These are phyloP conservation scores for Ogataea saltuana DNA, from an alignment of 805 yeast species.

Conservation along the genomic window DNA sequence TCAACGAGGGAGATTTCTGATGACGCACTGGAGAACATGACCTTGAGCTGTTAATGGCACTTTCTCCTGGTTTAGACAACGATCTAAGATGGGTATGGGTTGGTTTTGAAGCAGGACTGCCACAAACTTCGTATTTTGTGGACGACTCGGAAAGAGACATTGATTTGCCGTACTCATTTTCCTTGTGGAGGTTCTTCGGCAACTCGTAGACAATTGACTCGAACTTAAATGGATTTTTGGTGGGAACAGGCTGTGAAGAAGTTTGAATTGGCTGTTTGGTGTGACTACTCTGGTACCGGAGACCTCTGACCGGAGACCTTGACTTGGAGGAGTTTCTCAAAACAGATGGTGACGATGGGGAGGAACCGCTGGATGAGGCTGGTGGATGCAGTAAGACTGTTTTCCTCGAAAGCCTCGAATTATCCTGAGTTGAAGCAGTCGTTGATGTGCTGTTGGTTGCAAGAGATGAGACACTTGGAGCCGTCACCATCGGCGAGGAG, in stretches of 20 bases:
- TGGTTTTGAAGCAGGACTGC: background rate
- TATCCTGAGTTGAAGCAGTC: conserved; percentile 8
- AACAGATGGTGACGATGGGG: conserved; percentile 18
- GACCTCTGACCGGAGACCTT: conserved; percentile 29
- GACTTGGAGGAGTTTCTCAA: conserved; percentile 24
- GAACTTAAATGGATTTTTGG: conserved; percentile 35
- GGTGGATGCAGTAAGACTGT: conserved; percentile 12
- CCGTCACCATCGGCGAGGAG: conserved; percentile 19
- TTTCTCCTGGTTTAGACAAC: background rate
- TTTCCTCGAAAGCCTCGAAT: conserved; percentile 11
- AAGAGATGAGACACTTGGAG: conserved; percentile 12
- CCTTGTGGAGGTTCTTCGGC: conserved; percentile 32
- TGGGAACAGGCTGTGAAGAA: background rate
- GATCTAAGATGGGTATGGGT: no score
- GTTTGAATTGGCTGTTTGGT: conserved; percentile 4
- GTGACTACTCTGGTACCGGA: conserved; percentile 16
- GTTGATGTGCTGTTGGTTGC: conserved; percentile 5
- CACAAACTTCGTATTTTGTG: conserved; percentile 6
- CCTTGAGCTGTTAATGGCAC: conserved; percentile 4
- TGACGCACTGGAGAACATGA: conserved; percentile 18
- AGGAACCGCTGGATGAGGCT: no score
- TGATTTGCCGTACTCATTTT: conserved; percentile 20
- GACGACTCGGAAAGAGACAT: conserved; percentile 20
- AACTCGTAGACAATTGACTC: conserved; percentile 35
- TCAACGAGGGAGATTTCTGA: conserved; percentile 7